Evolutionary conservation across 1,284 basidiomycete species (phyloP).

Genomic region (Schizophyllum commune): DNA sequence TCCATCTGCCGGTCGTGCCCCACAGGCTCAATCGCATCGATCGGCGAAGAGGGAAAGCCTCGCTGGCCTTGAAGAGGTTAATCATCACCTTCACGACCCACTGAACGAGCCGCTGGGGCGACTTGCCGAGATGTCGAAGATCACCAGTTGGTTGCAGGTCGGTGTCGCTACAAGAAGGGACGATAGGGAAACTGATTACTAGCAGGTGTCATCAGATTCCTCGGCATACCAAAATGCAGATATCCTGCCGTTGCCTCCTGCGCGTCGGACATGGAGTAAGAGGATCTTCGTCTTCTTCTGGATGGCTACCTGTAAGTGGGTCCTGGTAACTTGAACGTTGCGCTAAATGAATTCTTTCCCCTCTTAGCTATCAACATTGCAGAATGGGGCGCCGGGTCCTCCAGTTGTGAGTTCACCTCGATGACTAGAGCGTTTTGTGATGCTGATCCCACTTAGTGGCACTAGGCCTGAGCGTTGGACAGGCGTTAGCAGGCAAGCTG

Average conservation of each 20-base stretch:
- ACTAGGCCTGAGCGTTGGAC: constrained; percentile 21
- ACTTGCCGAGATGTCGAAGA: not conserved
- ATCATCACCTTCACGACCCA: too few relatives aligned
- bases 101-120: too few relatives aligned
- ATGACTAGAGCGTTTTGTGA: not conserved
- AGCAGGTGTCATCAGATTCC: constrained; percentile 16
- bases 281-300: constrained; percentile 23
- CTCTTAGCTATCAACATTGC: constrained; percentile 22
- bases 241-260: constrained; percentile 19
- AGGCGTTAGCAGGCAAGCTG: constrained; percentile 20
- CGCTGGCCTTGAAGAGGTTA: too few relatives aligned
- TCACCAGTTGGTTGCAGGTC: not conserved
- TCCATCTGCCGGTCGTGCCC: not conserved
- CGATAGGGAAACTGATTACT: not conserved
- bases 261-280: constrained; percentile 20
- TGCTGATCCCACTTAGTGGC: constrained; percentile 14
- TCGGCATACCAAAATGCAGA: constrained; percentile 22
- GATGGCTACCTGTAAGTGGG: constrained; percentile 23
- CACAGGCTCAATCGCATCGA: too few relatives aligned
- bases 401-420: constrained; percentile 15
- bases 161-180: not conserved
- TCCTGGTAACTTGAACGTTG: too few relatives aligned
- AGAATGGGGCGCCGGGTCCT: constrained; percentile 24
- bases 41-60: too few relatives aligned
- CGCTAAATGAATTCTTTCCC: not conserved